phyloP scores from a whole-genome alignment of 1,139 yeast genomes.

The Scheffersomyces parashehatae region DNA sequence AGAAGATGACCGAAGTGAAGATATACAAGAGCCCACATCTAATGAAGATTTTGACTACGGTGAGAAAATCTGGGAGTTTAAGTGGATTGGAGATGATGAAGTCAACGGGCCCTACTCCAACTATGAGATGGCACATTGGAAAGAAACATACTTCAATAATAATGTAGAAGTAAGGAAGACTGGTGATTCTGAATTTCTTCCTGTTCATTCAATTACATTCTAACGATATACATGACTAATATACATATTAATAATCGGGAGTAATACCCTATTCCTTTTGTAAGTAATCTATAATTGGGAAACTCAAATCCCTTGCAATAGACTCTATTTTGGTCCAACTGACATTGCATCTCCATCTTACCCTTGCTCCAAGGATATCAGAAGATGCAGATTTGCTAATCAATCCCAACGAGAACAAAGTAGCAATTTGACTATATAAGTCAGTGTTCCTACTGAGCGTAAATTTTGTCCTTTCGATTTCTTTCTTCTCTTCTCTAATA shows the following conservation, averaged over 20 bases:
- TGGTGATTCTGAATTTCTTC: conserved; percentile 30
- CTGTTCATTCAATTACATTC: conserved; percentile 19
- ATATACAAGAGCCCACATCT: conserved; percentile 8
- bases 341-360: conserved; percentile 66
- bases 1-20: conserved; percentile 12
- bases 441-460: conserved; percentile 46
- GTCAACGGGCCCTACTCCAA: conserved; percentile 62
- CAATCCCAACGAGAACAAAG: conserved; percentile 56
- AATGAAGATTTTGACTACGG: conserved; percentile 24
- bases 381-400: conserved; percentile 49
- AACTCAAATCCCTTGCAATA: conserved; percentile 53
- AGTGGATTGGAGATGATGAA: conserved; percentile 52
- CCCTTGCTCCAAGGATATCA: conserved; percentile 61
- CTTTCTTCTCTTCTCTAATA: conserved; percentile 32
- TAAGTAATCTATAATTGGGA: conserved; percentile 53
- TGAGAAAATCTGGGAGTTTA: conserved; percentile 57
- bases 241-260: background rate
- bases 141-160: conserved; percentile 53
- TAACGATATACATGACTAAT: background rate
- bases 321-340: conserved; percentile 52
- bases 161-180: conserved; percentile 44
- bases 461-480: conserved; percentile 33
- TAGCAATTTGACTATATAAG: conserved; percentile 59
- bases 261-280: background rate
- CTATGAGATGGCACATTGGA: conserved; percentile 63